Evolutionary conservation across 352 stramenopile species (phyloP), one percentile per base, ranked within the genome.

Genomic region (Phytophthora hybrid): DNA sequence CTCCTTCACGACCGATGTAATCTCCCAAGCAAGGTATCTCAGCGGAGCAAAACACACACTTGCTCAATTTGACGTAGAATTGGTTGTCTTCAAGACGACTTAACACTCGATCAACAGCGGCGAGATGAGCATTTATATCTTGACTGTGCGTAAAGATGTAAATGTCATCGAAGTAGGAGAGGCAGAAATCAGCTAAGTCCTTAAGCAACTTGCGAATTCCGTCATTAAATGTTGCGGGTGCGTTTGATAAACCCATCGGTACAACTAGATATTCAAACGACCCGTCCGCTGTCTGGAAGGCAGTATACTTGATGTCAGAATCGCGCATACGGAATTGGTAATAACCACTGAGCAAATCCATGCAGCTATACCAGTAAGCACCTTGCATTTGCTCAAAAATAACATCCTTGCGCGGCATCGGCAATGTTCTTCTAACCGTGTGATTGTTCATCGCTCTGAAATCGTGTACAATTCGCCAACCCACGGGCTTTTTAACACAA

Each of bases 381-480:
- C 46, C 60, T 70, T 61, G 64, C 59, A 66, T 71, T 13, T 59
- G 44, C 44, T 68, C 59, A 9, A 68, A 68, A 49, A 68, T 67
- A 8, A 47, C 47, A 39, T 82, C 55, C 54, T 82, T 79, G 14
- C 71, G n/a, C 1, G 71, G 66, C 47, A 79, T 67, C 14, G 58
- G 67, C 9, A 74, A 21, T 11, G 31, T 65, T 31, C 59, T 5
- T 23, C 54, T 39, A 39, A 63, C 19, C 13, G 56, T 68, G 18
- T 69, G 52, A 9, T 63, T 54, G n/a, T 71, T 69, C 41, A 72
- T 67, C 26, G 37, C 59, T 7, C 63, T 49, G 18, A 59, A 76
- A 47, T 66, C 74, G 19, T 81, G 71, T 23, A 76, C 59, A 51
- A 81, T 81, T 1, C 70, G 19, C 71, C 74, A 76, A 9, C 69